Evolutionary conservation across 202 grass and related monocot species (phyloP).

Genomic region (Musa balbisiana): DNA sequence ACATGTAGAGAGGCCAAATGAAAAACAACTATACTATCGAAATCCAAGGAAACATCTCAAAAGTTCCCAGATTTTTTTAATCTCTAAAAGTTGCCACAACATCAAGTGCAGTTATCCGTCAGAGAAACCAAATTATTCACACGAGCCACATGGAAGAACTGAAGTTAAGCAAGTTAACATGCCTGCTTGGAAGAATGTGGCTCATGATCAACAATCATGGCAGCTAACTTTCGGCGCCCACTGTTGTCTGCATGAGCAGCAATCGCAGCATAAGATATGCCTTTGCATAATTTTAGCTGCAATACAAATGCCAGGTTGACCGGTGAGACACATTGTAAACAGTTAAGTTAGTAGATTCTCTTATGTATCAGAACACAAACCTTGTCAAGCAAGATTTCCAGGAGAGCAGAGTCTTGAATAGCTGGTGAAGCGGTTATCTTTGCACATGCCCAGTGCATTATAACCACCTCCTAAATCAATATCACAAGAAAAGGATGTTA

Average conservation of each 20-base stretch:
- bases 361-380: slow-evolving; percentile 32
- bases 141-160: background rate
- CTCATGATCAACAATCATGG: slow-evolving; percentile 89
- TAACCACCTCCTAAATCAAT: slow-evolving; percentile 79
- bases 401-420: slow-evolving; percentile 68
- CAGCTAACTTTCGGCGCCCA: slow-evolving; percentile 71
- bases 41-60: background rate
- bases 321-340: background rate
- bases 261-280: slow-evolving; percentile 94
- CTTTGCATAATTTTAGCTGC: slow-evolving; percentile 94
- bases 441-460: slow-evolving; percentile 97
- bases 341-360: background rate
- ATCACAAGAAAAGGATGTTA: slow-evolving; percentile 19
- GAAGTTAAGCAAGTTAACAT: slow-evolving; percentile 18
- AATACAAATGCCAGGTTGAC: slow-evolving; percentile 20
- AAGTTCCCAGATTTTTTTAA: background rate
- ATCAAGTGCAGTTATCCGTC: background rate
- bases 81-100: background rate
- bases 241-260: slow-evolving; percentile 93
- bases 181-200: slow-evolving; percentile 89
- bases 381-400: slow-evolving; percentile 93
- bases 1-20: background rate
- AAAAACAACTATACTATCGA: background rate
- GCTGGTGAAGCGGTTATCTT: slow-evolving; percentile 85
- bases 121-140: background rate